A percentile compares a stretch with the other conserved stretches of the same genome.
These are phyloP conservation scores for Elaeagnus macrophylla DNA, from an alignment of 306 rosid species.

Conservation along the genomic window DNA sequence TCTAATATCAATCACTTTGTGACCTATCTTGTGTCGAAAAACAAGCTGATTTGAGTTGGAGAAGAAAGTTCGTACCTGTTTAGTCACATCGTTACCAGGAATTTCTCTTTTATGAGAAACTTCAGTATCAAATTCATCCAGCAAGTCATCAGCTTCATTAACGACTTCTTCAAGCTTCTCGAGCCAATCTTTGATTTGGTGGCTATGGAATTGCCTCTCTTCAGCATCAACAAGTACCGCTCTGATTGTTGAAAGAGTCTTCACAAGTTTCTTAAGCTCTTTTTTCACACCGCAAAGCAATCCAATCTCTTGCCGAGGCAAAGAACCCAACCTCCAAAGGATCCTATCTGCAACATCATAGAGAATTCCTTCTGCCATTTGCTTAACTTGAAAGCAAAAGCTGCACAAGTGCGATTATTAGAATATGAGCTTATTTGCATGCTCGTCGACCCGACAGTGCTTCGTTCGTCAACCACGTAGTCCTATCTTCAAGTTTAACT, in stretches of 20 bases:
- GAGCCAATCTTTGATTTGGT: not conserved
- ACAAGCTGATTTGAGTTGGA: not conserved
- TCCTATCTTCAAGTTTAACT: not conserved
- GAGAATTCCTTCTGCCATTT: no score
- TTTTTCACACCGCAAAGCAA: not conserved
- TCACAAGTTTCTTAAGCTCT: not conserved
- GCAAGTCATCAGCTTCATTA: not conserved
- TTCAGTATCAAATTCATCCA: not conserved
- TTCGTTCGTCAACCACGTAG: no score
- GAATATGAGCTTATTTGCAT: no score
- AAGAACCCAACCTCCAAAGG: not conserved
- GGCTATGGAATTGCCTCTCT: not conserved
- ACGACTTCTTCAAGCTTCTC: not conserved
- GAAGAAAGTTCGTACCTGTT: not conserved
- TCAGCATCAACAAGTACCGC: slow-evolving; percentile 4
- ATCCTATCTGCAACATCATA: no score
- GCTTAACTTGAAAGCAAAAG: no score
- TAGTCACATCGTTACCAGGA: not conserved
- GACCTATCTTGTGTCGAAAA: not conserved
- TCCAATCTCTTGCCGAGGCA: not conserved
- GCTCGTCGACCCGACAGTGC: no score
- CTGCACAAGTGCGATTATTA: no score
- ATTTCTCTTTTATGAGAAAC: not conserved
- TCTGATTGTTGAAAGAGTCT: not conserved
- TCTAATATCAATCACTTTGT: not conserved